Conservation (phyloP, 345 rosid species). For the Erodium maritimum region DNA sequence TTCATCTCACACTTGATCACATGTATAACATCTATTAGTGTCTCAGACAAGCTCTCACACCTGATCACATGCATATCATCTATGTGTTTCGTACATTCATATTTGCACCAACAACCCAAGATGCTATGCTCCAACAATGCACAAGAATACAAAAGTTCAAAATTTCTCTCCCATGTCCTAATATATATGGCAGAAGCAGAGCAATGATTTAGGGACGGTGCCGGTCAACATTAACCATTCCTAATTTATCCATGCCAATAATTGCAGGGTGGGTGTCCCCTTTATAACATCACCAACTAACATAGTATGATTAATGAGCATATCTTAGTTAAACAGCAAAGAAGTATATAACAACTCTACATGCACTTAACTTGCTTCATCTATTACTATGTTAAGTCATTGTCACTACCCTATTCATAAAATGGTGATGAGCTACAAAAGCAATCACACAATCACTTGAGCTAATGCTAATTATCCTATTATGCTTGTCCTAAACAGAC, state of each 20-base stretch:
- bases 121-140: conserved; percentile 4
- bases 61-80: no score
- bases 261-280: conserved; percentile 11
- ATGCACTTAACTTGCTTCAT: no score
- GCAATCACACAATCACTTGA: not conserved
- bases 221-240: conserved; percentile 14
- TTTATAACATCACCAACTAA: not conserved
- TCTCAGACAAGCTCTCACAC: no score
- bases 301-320: no score
- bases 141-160: conserved; percentile 10
- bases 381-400: no score
- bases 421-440: no score
- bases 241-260: conserved; percentile 13
- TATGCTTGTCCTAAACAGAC: not conserved
- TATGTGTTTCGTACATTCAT: not conserved
- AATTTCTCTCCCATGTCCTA: conserved; percentile 3
- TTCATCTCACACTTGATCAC: no score
- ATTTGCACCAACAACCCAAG: not conserved
- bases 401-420: no score
- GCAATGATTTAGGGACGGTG: conserved; percentile 9
- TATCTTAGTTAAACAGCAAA: no score
- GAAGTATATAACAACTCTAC: no score
- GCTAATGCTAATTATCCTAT: not conserved
- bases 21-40: no score
- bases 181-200: conserved; percentile 7